Evolutionary conservation across 768 basidiomycete genomes (phyloP), one percentile per base, ranked within the genome.

Genomic region (Gloeopeniophorella convolvens): DNA sequence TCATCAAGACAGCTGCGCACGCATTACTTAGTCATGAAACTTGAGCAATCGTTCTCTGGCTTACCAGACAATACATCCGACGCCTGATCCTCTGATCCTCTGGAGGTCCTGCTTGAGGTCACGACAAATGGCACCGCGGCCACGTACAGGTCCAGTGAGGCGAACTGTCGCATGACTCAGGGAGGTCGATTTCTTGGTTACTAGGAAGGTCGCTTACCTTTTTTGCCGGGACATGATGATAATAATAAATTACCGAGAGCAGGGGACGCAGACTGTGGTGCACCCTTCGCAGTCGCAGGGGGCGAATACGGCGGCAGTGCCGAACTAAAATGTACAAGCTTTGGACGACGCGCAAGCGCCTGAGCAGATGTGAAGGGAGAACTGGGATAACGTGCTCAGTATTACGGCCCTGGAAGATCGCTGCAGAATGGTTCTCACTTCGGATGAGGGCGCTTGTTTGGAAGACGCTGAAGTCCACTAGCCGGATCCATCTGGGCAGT

Each of bases 141-240:
- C 91, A 61, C 80, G 82, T 9, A 84, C 76, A 26, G 88, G 84
- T 3, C 89, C 89, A 43, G 72, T 72, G 21, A 89, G 68, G 47
- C 89, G 79, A 15, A 89, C 85, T 88, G 42, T 23, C 12, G 20
- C 24, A 30, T 20, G 3, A 18, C 7, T 34, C 21, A 20, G 34
- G 31, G 15, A 37, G 56, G n/a, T 37, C 33, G 18, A 13, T 15
- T 12, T 9, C 32, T 5, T 31, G 11, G 37, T 33, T 40, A 28
- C 21, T 18, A 37, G 16, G 24, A n/a, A 44, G 42, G 45, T 32
- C 23, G 51, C 66, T 9, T 26, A 83, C 85, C 83, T 75, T 96
- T 92, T 68, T 98, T 98, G 4, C 94, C 94, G 2, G 94, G 94
- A 69, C 95, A 97, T 5, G 89, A 92, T 5, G 88, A 91, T 27